Percentiles rank a stretch among this genome's conserved stretches.
Conservation (phyloP, 2,329 filamentous ascomycete species). For the Colletotrichum trifolii region DNA sequence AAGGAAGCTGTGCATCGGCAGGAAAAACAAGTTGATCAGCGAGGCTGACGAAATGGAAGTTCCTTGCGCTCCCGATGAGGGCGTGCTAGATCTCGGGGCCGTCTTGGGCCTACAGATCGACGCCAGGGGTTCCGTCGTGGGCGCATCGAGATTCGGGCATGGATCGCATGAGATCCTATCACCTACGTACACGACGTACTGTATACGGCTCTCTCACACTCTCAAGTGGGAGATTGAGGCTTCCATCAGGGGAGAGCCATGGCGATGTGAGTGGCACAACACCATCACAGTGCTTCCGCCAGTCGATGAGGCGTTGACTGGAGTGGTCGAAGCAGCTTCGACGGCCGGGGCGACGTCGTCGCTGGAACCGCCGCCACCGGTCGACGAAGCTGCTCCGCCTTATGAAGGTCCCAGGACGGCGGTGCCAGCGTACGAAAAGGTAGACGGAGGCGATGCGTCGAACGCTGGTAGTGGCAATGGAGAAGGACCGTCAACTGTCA, state of each 20-base stretch:
- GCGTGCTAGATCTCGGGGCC: conserved; percentile 6
- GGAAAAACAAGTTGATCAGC: neutral
- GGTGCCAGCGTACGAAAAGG: conserved; percentile 21
- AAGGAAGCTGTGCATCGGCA: conserved; percentile 7
- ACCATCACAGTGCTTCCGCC: conserved; percentile 7
- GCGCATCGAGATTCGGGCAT: neutral
- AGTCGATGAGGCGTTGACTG: neutral
- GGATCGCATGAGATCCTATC: neutral
- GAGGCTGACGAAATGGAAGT: neutral
- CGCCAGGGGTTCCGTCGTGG: neutral
- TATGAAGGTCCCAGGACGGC: conserved; percentile 12
- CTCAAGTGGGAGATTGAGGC: conserved; percentile 14
- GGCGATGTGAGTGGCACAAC: conserved; percentile 11
- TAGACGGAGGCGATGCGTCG: neutral
- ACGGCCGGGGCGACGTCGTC: neutral
- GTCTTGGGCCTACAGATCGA: conserved; percentile 5
- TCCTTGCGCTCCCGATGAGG: neutral
- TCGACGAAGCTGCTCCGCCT: neutral
- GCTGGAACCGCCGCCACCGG: neutral
- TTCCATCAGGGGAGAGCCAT: neutral
- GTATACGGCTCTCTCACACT: neutral
- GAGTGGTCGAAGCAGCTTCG: neutral
- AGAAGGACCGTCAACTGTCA: neutral
- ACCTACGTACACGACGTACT: conserved; percentile 10
- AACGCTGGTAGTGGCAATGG: neutral